These are phyloP conservation scores for Venturia effusa DNA, from an alignment of 2,329 filamentous ascomycete species.

Conservation along the genomic window DNA sequence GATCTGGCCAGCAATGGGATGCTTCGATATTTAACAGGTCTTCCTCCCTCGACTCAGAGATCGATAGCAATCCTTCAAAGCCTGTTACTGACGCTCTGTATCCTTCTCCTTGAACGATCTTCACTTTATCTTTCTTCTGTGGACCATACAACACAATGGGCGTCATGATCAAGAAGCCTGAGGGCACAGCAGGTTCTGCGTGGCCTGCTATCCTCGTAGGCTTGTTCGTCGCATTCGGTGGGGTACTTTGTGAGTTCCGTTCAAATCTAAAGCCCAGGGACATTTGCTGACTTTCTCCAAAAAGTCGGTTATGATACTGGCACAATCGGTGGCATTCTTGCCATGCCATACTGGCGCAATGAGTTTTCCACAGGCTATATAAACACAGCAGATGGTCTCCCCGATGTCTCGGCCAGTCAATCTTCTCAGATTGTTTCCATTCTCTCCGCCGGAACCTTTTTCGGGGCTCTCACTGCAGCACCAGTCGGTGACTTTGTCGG, in stretches of 20 bases:
- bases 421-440: slow-evolving; percentile 61
- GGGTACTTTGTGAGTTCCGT: slow-evolving; percentile 62
- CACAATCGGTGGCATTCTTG: slow-evolving; percentile 58
- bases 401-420: slow-evolving; percentile 14
- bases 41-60: background rate
- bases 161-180: slow-evolving; percentile 34
- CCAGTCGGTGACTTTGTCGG: slow-evolving; percentile 67
- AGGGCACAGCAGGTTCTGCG: slow-evolving; percentile 34
- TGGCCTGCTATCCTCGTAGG: slow-evolving; percentile 37
- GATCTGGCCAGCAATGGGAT: background rate
- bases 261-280: background rate
- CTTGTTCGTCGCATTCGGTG: slow-evolving; percentile 37
- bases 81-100: background rate
- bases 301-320: slow-evolving; percentile 48
- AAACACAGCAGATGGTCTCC: slow-evolving; percentile 3
- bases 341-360: slow-evolving; percentile 5
- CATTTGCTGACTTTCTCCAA: background rate
- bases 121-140: background rate
- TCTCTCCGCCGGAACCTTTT: slow-evolving; percentile 66
- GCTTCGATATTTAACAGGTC: background rate
- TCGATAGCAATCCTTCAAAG: background rate
- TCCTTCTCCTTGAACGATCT: background rate
- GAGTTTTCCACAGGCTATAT: slow-evolving; percentile 6
- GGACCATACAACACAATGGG: slow-evolving; percentile 22
- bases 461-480: slow-evolving; percentile 58